phyloP scores from a whole-genome alignment of 768 basidiomycete species.

The Steccherinum ochraceum region DNA sequence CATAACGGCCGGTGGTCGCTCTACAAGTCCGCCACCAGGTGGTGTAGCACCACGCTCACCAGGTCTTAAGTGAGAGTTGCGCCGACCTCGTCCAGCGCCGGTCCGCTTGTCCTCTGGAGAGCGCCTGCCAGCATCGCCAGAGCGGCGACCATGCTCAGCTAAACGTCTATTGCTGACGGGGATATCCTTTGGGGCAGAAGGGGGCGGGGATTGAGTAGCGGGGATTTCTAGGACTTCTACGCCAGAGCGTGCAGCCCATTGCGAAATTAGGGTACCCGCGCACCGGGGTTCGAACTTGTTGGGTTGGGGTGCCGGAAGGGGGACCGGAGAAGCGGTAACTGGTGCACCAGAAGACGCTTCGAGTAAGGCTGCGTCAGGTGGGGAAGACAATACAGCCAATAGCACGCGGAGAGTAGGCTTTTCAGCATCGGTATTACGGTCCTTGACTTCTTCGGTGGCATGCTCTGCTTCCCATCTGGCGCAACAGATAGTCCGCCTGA shows the following conservation, averaged over 20 bases:
- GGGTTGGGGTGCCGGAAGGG: conserved; percentile 53
- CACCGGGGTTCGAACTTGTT: conserved; percentile 63
- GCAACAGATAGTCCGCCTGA: conserved; percentile 78
- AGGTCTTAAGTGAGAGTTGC: conserved; percentile 15
- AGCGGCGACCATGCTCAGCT: conserved; percentile 9
- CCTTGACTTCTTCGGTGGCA: conserved; percentile 27
- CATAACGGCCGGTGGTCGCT: conserved; percentile 71
- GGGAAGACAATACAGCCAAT: conserved; percentile 42
- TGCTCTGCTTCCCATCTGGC: conserved; percentile 69
- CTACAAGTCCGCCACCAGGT: conserved; percentile 44
- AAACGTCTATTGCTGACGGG: conserved; percentile 13
- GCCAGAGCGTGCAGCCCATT: conserved; percentile 64
- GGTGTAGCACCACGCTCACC: conserved; percentile 9
- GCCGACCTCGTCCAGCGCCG: conserved; percentile 13
- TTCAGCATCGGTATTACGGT: conserved; percentile 3
- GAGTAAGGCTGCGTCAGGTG: conserved; percentile 1
- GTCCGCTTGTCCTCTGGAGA: conserved; percentile 24
- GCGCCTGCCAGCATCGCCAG: conserved; percentile 14
- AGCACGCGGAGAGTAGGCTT: conserved; percentile 47
- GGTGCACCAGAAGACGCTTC: conserved; percentile 10
- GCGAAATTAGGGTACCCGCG: conserved; percentile 51
- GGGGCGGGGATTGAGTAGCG: conserved; percentile 5
- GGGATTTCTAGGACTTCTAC: conserved; percentile 52
- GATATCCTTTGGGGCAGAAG: conserved; percentile 1
- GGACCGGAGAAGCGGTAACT: conserved; percentile 44